phyloP scores from a whole-genome alignment of 345 rosid genomes.

The Aquilaria yunnanensis region DNA sequence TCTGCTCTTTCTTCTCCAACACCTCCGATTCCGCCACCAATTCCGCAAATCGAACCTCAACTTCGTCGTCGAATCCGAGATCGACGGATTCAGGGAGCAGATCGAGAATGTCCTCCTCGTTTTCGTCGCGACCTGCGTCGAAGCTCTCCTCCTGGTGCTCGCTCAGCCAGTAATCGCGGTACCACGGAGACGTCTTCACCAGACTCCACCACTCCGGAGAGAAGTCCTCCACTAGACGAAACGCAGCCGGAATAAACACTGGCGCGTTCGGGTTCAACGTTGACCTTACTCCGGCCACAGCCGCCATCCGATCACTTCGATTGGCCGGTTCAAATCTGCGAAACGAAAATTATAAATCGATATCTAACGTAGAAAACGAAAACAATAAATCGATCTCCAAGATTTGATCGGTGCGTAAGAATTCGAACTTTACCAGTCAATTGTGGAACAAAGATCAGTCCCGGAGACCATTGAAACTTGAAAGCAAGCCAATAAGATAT shows the following conservation, averaged over 20 bases:
- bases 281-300: conserved; percentile 24
- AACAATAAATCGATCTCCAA: background rate
- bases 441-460: background rate
- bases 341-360: too few species aligned
- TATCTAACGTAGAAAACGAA: background rate
- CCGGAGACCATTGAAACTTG: background rate
- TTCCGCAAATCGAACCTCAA: conserved; percentile 41
- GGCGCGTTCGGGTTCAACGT: conserved; percentile 42
- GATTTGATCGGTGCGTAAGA: too few species aligned
- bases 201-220: conserved; percentile 49
- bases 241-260: conserved; percentile 28
- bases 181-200: conserved; percentile 32
- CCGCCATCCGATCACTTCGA: conserved; percentile 20
- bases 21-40: conserved; percentile 22
- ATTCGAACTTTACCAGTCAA: too few species aligned
- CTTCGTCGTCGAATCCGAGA: conserved; percentile 27
- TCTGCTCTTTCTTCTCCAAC: conserved; percentile 8
- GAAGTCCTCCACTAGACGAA: conserved; percentile 42
- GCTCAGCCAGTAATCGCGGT: conserved; percentile 35
- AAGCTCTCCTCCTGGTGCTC: conserved; percentile 25
- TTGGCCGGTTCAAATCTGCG: too few species aligned
- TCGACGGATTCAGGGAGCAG: conserved; percentile 46
- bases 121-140: conserved; percentile 5
- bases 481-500: too few species aligned
- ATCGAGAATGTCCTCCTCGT: conserved; percentile 10